A percentile compares a stretch with the other conserved stretches of the same genome.
Conservation (phyloP, 352 stramenopile genomes). For the Stephanocyclus meneghinianus region DNA sequence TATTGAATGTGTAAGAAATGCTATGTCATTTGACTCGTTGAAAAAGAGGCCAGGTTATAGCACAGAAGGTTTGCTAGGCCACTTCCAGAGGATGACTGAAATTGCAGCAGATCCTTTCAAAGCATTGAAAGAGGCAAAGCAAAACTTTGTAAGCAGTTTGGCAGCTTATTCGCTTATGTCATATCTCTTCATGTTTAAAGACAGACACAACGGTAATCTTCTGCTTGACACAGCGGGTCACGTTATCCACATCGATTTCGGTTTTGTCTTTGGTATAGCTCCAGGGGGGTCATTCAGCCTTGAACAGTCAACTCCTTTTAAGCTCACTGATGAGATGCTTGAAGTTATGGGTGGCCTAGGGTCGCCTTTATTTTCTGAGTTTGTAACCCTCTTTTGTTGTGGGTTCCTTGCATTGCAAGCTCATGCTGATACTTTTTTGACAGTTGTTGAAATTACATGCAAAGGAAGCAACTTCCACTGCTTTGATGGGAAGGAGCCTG, state of each 20-base stretch:
- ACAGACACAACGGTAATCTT: slow-evolving; percentile 96
- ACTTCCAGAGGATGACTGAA: slow-evolving; percentile 80
- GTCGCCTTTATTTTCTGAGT: slow-evolving; percentile 91
- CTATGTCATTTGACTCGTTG: slow-evolving; percentile 95
- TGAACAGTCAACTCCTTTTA: slow-evolving; percentile 98
- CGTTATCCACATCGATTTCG: slow-evolving; percentile 98
- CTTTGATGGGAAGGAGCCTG: slow-evolving; percentile 84
- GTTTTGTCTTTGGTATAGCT: slow-evolving; percentile 92
- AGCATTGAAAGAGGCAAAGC: slow-evolving; percentile 84
- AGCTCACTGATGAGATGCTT: slow-evolving; percentile 97
- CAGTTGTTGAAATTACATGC: slow-evolving; percentile 96
- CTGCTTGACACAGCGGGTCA: slow-evolving; percentile 94
- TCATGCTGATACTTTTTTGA: slow-evolving; percentile 93
- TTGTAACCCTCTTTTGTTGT: slow-evolving; percentile 94
- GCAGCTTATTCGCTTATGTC: slow-evolving; percentile 93
- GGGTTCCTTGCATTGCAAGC: slow-evolving; percentile 96
- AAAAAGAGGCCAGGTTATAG: slow-evolving; percentile 88
- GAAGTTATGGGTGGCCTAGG: slow-evolving; percentile 83
- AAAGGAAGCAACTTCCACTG: slow-evolving; percentile 94
- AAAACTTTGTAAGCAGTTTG: slow-evolving; percentile 95
- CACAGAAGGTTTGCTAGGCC: slow-evolving; percentile 67
- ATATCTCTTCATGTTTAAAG: slow-evolving; percentile 91
- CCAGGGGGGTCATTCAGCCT: slow-evolving; percentile 83
- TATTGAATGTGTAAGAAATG: slow-evolving; percentile 96
- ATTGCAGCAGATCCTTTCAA: slow-evolving; percentile 76